A percentile compares a stretch with the other conserved stretches of the same genome.
Evolutionary conservation across 306 rosid species (phyloP).

Genomic region (Canavalia gladiata): DNA sequence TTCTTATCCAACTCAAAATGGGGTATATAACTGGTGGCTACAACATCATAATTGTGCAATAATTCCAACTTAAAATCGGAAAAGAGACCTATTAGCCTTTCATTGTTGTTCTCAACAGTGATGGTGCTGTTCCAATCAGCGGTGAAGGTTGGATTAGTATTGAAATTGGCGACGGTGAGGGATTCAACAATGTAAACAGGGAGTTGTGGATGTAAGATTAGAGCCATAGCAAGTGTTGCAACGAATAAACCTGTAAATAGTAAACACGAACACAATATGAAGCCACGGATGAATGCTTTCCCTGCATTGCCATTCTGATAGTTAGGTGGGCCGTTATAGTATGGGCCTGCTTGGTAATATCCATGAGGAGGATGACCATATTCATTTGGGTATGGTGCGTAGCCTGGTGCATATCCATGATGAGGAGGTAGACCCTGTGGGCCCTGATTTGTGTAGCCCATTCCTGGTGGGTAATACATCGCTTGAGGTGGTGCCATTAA

Average conservation of each 20-base stretch:
- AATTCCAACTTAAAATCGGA: conserved; percentile 42
- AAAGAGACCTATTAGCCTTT: not conserved
- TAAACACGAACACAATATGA: conserved; percentile 17
- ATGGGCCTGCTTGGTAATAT: not conserved
- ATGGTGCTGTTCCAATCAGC: conserved; percentile 58
- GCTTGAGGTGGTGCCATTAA: conserved; percentile 26
- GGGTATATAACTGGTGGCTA: conserved; percentile 32
- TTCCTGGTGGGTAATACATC: conserved; percentile 40
- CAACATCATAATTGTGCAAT: not conserved
- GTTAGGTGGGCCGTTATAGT: conserved; percentile 1
- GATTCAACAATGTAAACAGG: conserved; percentile 50
- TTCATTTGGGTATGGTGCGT: conserved; percentile 5
- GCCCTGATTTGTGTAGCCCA: not conserved
- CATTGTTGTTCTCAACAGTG: conserved; percentile 49
- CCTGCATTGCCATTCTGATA: not conserved
- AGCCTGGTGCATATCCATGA: conserved; percentile 39
- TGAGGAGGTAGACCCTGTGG: not conserved
- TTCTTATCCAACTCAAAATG: conserved; percentile 43
- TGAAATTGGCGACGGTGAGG: conserved; percentile 53
- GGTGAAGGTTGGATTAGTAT: conserved; percentile 20
- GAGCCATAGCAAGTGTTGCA: conserved; percentile 27
- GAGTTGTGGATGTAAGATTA: conserved; percentile 47
- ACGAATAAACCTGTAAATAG: not conserved
- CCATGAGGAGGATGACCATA: not conserved
- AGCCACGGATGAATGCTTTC: conserved; percentile 51